These are phyloP conservation scores for Boletus fagicola DNA, from an alignment of 768 basidiomycete species.

Conservation along the genomic window DNA sequence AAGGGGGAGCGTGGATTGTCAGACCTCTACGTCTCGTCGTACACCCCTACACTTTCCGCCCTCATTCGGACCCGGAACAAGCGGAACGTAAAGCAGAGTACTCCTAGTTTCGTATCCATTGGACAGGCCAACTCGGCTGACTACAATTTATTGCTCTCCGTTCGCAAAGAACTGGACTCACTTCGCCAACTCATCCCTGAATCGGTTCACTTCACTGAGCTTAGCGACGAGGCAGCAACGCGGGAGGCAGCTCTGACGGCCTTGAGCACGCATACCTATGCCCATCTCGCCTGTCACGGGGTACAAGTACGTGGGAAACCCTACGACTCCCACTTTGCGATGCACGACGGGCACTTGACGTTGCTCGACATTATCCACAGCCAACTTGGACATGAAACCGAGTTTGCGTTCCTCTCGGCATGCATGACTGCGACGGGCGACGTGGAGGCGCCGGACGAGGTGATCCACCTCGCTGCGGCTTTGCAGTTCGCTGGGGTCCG, in stretches of 20 bases:
- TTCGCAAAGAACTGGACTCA: conserved; percentile 16
- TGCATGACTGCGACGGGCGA: conserved; percentile 32
- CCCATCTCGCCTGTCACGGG: conserved; percentile 32
- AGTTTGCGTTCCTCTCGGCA: conserved; percentile 33
- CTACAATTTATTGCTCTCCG: not conserved
- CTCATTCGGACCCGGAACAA: conserved; percentile 22
- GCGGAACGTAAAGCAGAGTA: not conserved
- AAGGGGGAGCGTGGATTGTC: conserved; percentile 16
- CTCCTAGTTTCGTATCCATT: conserved; percentile 16
- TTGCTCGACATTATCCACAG: conserved; percentile 25
- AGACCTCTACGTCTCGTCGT: conserved; percentile 31
- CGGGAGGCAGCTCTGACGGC: conserved; percentile 7
- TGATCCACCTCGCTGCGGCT: conserved; percentile 32
- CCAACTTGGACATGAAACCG: conserved; percentile 8
- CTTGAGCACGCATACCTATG: conserved; percentile 18
- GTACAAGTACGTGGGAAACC: conserved; percentile 13
- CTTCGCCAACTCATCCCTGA: conserved; percentile 12
- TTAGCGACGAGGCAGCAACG: conserved; percentile 16
- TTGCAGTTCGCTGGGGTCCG: conserved; percentile 29
- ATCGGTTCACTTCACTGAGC: conserved; percentile 6
- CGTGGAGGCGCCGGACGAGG: conserved; percentile 24
- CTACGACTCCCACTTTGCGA: conserved; percentile 20
- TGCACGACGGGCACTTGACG: conserved; percentile 18
- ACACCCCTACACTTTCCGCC: conserved; percentile 30
- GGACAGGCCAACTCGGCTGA: conserved; percentile 18